Percentiles rank a stretch among this genome's conserved stretches.
These are phyloP conservation scores for Lipomyces kockii DNA, from an alignment of 805 yeast genomes.

Conservation along the genomic window DNA sequence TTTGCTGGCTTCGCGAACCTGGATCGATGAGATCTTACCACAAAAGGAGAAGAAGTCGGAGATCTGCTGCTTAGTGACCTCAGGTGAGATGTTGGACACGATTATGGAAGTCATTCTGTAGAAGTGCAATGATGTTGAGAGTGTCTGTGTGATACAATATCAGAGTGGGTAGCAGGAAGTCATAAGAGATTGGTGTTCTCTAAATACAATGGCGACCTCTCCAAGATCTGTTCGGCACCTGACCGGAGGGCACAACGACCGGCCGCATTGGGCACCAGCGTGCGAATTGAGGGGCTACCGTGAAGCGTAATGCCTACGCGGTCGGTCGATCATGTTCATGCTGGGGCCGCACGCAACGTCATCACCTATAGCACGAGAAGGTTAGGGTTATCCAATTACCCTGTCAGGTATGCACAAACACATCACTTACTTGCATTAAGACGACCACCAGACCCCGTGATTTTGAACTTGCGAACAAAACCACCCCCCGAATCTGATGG, in stretches of 20 bases:
- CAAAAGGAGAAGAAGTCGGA: conserved; percentile 75
- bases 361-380: no score
- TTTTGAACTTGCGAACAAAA: no score
- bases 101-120: conserved; percentile 47
- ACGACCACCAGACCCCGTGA: no score
- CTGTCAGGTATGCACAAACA: no score
- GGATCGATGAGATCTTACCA: conserved; percentile 54
- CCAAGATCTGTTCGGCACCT: neutral
- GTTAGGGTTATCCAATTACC: no score
- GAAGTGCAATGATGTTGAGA: neutral
- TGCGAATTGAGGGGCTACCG: neutral
- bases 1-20: conserved; percentile 22
- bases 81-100: conserved; percentile 60
- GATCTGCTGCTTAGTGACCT: conserved; percentile 57
- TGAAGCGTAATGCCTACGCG: neutral
- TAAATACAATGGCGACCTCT: no score
- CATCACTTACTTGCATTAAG: no score
- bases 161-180: no score
- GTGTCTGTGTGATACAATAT: no score
- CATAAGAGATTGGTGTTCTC: no score
- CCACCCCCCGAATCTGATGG: no score
- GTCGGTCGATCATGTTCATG: neutral
- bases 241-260: neutral
- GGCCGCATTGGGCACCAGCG: neutral
- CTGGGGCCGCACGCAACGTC: no score